Percentiles rank a stretch among this genome's conserved stretches.
These are phyloP conservation scores for Teratosphaeria zuluensis DNA, from an alignment of 2,329 filamentous ascomycete genomes.

Conservation along the genomic window DNA sequence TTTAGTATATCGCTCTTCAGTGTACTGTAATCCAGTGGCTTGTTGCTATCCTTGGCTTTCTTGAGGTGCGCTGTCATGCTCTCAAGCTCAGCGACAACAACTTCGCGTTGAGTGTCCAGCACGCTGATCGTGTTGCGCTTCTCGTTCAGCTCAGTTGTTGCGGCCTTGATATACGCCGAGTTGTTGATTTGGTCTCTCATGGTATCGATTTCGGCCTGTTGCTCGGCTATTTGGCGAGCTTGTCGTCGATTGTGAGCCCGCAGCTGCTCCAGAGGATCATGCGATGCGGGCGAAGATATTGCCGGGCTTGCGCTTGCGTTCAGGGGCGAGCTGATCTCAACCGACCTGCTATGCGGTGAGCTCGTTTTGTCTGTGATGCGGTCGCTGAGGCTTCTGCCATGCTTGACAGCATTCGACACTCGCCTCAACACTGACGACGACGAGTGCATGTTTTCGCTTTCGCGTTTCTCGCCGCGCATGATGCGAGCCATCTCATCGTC, in stretches of 20 bases:
- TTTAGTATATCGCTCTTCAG: conserved; percentile 53
- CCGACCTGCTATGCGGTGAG: conserved; percentile 31
- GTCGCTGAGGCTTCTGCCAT: conserved; percentile 80
- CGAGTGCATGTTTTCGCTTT: neutral
- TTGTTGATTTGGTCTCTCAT: conserved; percentile 46
- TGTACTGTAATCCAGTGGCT: conserved; percentile 68
- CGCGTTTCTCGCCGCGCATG: conserved; percentile 56
- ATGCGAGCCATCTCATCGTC: conserved; percentile 94
- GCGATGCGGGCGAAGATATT: conserved; percentile 43
- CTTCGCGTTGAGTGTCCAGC: conserved; percentile 86
- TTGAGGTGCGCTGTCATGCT: conserved; percentile 82
- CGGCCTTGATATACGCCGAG: conserved; percentile 56
- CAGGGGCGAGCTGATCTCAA: conserved; percentile 26
- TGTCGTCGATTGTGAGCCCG: conserved; percentile 58
- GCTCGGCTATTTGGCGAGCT: conserved; percentile 76
- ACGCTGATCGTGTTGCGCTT: conserved; percentile 94
- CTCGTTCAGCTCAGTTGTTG: conserved; percentile 80
- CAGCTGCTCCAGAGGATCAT: conserved; percentile 35
- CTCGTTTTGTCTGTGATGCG: conserved; percentile 17
- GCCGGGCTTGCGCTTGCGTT: conserved; percentile 11
- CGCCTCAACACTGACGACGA: conserved; percentile 63
- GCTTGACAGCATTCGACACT: conserved; percentile 87
- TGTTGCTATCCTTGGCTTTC: conserved; percentile 71
- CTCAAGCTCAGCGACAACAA: conserved; percentile 86
- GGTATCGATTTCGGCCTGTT: conserved; percentile 65